Evolutionary conservation across 768 basidiomycete species (phyloP).

Genomic region (Chalciporus pseudorubinellus): DNA sequence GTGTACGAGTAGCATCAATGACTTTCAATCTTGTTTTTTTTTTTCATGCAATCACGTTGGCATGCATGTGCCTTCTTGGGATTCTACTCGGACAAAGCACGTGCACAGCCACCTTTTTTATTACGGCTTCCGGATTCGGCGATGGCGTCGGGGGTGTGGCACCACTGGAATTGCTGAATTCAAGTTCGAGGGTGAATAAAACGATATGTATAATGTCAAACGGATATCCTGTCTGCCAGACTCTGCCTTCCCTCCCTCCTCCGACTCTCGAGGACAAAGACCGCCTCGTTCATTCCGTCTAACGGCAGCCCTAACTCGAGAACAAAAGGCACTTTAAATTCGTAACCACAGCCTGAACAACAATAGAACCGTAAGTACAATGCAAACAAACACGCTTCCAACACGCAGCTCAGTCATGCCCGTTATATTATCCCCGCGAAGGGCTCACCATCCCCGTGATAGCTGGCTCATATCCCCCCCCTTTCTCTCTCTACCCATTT

Average conservation of each 20-base stretch:
- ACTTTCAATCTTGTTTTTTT: not conserved
- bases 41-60: no score
- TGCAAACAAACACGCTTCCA: conserved; percentile 28
- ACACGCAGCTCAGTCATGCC: conserved; percentile 25
- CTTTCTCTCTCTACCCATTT: conserved; percentile 12
- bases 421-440: conserved; percentile 23
- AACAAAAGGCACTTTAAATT: conserved; percentile 22
- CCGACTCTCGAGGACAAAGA: no score
- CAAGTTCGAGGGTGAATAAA: no score
- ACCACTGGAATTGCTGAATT: no score
- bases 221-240: no score
- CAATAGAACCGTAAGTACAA: conserved; percentile 34
- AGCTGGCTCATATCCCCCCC: conserved; percentile 26
- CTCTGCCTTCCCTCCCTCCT: not conserved
- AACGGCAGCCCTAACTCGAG: not conserved
- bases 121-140: not conserved
- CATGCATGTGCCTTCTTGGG: no score
- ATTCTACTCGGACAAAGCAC: no score
- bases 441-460: conserved; percentile 21
- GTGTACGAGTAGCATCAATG: no score
- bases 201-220: no score
- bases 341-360: conserved; percentile 29
- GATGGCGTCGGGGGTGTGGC: not conserved
- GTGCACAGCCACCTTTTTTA: conserved; percentile 9
- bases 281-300: no score